phyloP scores from a whole-genome alignment of 257 asterid genomes.

The Capsicum chinense region DNA sequence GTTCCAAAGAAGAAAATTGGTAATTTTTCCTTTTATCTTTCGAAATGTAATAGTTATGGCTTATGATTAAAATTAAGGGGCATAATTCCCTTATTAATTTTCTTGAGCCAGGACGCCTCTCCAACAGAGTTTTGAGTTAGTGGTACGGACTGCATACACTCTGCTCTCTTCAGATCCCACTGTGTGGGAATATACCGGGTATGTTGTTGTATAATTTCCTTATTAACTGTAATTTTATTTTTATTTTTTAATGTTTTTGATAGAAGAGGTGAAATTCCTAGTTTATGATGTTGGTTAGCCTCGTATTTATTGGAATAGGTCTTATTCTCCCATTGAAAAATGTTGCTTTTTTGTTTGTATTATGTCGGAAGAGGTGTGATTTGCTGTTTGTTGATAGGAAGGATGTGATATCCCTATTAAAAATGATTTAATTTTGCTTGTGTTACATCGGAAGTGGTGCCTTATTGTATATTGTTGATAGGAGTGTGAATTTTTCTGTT shows the following conservation, averaged over 20 bases:
- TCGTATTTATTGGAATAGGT: background rate
- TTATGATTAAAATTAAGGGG: background rate
- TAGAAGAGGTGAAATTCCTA: background rate
- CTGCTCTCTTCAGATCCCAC: too few species aligned
- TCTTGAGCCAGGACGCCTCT: too few species aligned
- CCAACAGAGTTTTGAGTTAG: too few species aligned
- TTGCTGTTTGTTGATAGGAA: too few species aligned
- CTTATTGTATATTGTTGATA: background rate
- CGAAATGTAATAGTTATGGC: background rate
- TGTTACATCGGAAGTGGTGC: background rate
- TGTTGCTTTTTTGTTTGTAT: background rate
- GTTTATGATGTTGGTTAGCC: background rate
- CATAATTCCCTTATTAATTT: too few species aligned
- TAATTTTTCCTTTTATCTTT: background rate
- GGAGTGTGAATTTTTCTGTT: background rate
- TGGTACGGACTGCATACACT: too few species aligned
- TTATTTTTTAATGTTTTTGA: background rate
- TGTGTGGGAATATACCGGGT: too few species aligned
- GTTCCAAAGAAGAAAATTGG: background rate
- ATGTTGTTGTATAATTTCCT: background rate
- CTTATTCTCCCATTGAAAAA: background rate
- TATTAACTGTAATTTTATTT: background rate
- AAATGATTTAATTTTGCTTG: background rate
- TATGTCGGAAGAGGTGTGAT: too few species aligned
- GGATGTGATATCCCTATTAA: too few species aligned